A percentile compares a stretch with the other conserved stretches of the same genome.
These are phyloP conservation scores for Theileria equi DNA, from an alignment of 169 alveolate genomes.

Conservation along the genomic window DNA sequence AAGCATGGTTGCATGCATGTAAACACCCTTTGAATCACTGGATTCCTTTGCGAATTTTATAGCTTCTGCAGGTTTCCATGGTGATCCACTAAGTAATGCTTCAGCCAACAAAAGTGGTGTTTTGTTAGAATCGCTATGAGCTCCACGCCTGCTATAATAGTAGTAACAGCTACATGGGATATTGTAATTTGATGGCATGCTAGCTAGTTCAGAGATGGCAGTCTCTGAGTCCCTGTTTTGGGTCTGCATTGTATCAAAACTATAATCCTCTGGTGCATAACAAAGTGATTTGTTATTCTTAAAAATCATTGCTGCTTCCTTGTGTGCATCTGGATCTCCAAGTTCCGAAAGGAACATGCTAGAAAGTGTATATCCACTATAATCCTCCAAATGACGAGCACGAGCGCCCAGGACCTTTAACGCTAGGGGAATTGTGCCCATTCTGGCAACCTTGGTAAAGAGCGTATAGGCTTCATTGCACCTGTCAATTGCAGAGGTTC, in stretches of 20 bases:
- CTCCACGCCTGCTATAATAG: conserved; percentile 50
- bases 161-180: conserved; percentile 23
- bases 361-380: conserved; percentile 74
- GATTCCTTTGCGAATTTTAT: conserved; percentile 43
- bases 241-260: too few species aligned
- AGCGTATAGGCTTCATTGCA: conserved; percentile 68
- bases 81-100: conserved; percentile 44
- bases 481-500: conserved; percentile 61
- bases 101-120: conserved; percentile 61
- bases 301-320: conserved; percentile 78
- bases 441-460: conserved; percentile 67
- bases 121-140: conserved; percentile 12
- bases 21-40: conserved; percentile 43
- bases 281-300: conserved; percentile 37
- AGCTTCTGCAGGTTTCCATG: conserved; percentile 33
- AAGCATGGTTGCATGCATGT: conserved; percentile 61
- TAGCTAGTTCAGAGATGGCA: background rate
- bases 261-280: conserved; percentile 8
- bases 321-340: conserved; percentile 82
- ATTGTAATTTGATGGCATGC: background rate
- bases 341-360: conserved; percentile 79
- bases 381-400: conserved; percentile 64
- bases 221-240: background rate
- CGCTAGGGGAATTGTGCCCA: conserved; percentile 50
- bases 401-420: conserved; percentile 45